phyloP scores from a whole-genome alignment of 2,329 filamentous ascomycete genomes.

The Cercospora sesami region DNA sequence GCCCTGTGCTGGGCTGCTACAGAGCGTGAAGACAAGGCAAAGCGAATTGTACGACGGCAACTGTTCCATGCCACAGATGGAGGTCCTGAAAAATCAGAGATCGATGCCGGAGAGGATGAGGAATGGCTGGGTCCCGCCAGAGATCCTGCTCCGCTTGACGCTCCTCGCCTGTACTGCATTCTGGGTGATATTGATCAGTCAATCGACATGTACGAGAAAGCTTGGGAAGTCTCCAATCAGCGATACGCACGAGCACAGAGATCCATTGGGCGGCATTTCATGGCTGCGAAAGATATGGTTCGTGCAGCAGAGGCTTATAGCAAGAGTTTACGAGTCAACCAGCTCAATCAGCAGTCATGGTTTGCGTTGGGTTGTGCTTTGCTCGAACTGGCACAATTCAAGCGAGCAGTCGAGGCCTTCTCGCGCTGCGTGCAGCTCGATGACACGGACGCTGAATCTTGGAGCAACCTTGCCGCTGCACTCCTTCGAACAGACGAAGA shows the following conservation, averaged over 20 bases:
- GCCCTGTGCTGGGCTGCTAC: slow-evolving; percentile 82
- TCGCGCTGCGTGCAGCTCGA: slow-evolving; percentile 79
- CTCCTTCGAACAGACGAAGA: slow-evolving; percentile 53
- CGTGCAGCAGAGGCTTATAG: slow-evolving; percentile 76
- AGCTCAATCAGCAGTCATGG: slow-evolving; percentile 82
- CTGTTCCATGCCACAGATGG: slow-evolving; percentile 67
- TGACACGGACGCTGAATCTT: slow-evolving; percentile 85
- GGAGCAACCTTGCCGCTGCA: slow-evolving; percentile 90
- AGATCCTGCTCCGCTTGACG: slow-evolving; percentile 72
- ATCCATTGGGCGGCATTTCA: slow-evolving; percentile 77
- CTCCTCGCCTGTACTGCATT: slow-evolving; percentile 87
- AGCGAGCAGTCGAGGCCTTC: slow-evolving; percentile 80
- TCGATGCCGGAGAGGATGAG: slow-evolving; percentile 42
- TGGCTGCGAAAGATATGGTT: slow-evolving; percentile 64
- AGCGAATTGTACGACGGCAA: slow-evolving; percentile 71
- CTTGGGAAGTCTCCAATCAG: slow-evolving; percentile 80
- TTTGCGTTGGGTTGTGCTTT: slow-evolving; percentile 86
- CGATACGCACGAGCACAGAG: slow-evolving; percentile 86
- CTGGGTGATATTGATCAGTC: slow-evolving; percentile 84
- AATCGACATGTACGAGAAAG: slow-evolving; percentile 72
- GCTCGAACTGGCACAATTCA: slow-evolving; percentile 73
- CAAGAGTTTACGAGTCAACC: slow-evolving; percentile 74
- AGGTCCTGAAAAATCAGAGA: slow-evolving; percentile 41
- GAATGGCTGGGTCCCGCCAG: slow-evolving; percentile 68
- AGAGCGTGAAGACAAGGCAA: slow-evolving; percentile 80